A percentile compares a stretch with the other conserved stretches of the same genome.
Evolutionary conservation across 805 yeast genomes (phyloP).

Genomic region (Priceomyces haplophilus): DNA sequence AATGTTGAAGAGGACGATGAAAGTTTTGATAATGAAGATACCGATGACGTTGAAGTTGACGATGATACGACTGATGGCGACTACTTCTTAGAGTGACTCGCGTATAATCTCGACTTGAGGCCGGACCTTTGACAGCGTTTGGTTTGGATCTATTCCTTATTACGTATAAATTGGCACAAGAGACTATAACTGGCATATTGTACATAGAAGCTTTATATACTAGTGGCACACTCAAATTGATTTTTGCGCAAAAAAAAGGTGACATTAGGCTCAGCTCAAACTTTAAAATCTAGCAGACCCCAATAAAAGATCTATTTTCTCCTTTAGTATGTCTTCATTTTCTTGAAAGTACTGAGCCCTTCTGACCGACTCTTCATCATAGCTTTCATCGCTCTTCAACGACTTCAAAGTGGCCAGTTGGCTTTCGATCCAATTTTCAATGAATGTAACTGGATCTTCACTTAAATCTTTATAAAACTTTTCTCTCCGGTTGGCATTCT

Average conservation of each 20-base stretch:
- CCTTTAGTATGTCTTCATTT: constrained; percentile 61
- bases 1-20: constrained; percentile 11
- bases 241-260: too few relatives aligned
- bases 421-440: constrained; percentile 70
- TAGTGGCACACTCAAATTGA: not conserved
- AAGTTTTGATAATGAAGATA: constrained; percentile 9
- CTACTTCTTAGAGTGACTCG: not conserved
- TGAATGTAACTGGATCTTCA: constrained; percentile 72
- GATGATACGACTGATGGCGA: constrained; percentile 20
- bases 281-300: constrained; percentile 49
- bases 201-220: not conserved
- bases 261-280: too few relatives aligned
- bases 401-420: constrained; percentile 84
- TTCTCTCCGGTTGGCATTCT: constrained; percentile 60
- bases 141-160: too few relatives aligned
- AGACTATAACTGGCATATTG: too few relatives aligned
- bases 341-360: constrained; percentile 76
- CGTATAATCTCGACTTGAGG: too few relatives aligned
- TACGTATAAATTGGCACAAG: too few relatives aligned
- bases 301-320: constrained; percentile 73
- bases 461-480: constrained; percentile 74
- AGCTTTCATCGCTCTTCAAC: constrained; percentile 84
- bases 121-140: too few relatives aligned
- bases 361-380: constrained; percentile 84
- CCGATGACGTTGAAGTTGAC: constrained; percentile 11